Conservation (phyloP, 164 flowering plant genomes). For the Piper longum region DNA sequence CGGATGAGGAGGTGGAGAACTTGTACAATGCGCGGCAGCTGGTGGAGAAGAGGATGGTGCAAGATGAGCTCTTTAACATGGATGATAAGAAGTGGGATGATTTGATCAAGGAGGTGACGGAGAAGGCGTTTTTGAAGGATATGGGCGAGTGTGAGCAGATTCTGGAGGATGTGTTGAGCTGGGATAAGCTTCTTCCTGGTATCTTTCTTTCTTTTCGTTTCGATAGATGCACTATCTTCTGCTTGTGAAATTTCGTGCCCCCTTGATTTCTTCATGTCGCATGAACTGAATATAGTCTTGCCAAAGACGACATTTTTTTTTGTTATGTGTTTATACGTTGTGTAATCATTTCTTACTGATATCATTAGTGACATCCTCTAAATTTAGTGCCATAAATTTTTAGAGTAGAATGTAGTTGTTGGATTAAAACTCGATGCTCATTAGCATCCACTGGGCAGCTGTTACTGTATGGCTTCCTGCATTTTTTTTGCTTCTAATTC, state of each 20-base stretch:
- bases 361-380: not conserved
- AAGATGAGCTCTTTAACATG: constrained; percentile 59
- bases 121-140: constrained; percentile 50
- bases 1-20: constrained; percentile 76
- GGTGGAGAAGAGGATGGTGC: constrained; percentile 40
- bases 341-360: too few species aligned
- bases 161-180: constrained; percentile 74
- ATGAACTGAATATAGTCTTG: too few species aligned
- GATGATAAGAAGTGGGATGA: constrained; percentile 67
- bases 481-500: too few species aligned
- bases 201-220: not conserved
- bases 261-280: too few species aligned
- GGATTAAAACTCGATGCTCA: not conserved
- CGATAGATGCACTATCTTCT: too few species aligned
- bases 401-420: too few species aligned
- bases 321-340: too few species aligned
- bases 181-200: constrained; percentile 96
- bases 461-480: not conserved
- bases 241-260: too few species aligned
- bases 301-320: too few species aligned
- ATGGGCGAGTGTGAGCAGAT: constrained; percentile 61
- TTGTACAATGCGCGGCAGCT: constrained; percentile 42
- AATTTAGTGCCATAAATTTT: not conserved
- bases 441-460: not conserved
- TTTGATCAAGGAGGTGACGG: constrained; percentile 50